These are phyloP conservation scores for Claviceps sp. DNA, from an alignment of 2,329 filamentous ascomycete species.

Conservation along the genomic window DNA sequence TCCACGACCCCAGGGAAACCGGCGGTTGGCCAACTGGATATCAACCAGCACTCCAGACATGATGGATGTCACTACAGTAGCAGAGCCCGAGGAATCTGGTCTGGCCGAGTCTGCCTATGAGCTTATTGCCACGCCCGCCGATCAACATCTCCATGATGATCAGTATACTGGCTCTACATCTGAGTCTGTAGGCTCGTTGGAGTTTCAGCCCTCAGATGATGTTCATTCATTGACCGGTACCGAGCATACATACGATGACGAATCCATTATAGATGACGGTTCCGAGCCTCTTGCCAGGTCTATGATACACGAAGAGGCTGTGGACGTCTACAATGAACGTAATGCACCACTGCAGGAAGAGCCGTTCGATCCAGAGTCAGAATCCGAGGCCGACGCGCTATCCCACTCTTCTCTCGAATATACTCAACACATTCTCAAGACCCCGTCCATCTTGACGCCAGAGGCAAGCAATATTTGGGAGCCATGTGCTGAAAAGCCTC, in stretches of 20 bases:
- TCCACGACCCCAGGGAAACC: slow-evolving; percentile 40
- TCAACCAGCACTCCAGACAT: slow-evolving; percentile 44
- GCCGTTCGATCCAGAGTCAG: slow-evolving; percentile 14
- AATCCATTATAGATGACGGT: slow-evolving; percentile 23
- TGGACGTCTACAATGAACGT: slow-evolving; percentile 4
- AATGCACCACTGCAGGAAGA: not conserved
- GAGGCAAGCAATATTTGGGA: slow-evolving; percentile 19
- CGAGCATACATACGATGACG: slow-evolving; percentile 33
- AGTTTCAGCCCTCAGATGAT: slow-evolving; percentile 35
- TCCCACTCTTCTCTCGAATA: slow-evolving; percentile 32
- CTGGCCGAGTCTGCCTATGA: slow-evolving; percentile 44
- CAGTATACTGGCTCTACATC: slow-evolving; percentile 32
- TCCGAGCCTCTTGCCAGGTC: slow-evolving; percentile 7
- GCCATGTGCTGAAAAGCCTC: slow-evolving; percentile 4
- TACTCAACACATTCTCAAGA: slow-evolving; percentile 33
- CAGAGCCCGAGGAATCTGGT: slow-evolving; percentile 33
- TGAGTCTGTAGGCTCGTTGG: slow-evolving; percentile 37
- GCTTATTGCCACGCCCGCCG: slow-evolving; percentile 34
- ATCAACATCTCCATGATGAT: slow-evolving; percentile 39
- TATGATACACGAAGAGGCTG: slow-evolving; percentile 6
- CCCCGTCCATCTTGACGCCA: slow-evolving; percentile 26
- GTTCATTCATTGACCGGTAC: slow-evolving; percentile 37
- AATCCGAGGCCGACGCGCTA: slow-evolving; percentile 22
- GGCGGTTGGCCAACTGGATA: slow-evolving; percentile 44
- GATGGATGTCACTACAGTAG: slow-evolving; percentile 29